Percentiles rank a stretch among this genome's conserved stretches.
Conservation (phyloP, 768 basidiomycete genomes). For the Ramaria rubella region DNA sequence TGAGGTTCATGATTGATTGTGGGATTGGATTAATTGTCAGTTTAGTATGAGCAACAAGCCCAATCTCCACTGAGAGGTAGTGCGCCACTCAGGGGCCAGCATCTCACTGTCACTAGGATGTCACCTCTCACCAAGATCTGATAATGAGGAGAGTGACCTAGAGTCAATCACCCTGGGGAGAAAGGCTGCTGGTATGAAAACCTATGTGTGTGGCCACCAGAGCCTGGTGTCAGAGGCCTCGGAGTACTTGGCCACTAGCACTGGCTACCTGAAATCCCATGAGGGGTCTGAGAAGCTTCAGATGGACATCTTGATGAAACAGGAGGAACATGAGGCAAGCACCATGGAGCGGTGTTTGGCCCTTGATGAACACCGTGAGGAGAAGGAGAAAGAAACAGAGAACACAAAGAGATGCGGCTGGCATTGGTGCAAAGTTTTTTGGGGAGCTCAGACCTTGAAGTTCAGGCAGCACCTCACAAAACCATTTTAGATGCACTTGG, state of each 20-base stretch:
- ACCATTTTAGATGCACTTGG: not conserved
- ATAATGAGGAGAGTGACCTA: not conserved
- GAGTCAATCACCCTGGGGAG: not conserved
- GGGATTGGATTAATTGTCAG: not conserved
- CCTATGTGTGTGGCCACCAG: not conserved
- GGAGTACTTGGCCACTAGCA: not conserved
- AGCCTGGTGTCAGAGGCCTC: not conserved
- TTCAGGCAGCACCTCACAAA: not conserved
- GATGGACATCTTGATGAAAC: not conserved
- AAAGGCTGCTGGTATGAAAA: not conserved
- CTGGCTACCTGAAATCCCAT: not conserved
- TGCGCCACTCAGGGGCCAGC: not conserved
- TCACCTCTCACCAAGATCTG: not conserved
- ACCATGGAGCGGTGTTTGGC: not conserved
- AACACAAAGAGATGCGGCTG: not conserved
- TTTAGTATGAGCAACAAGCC: not conserved
- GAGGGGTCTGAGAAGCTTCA: not conserved
- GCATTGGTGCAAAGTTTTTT: not conserved
- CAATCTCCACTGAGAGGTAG: not conserved
- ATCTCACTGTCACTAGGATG: no score
- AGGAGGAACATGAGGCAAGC: not conserved
- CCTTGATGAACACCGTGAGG: not conserved
- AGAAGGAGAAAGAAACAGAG: not conserved
- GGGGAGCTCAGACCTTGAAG: not conserved
- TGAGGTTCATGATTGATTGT: not conserved